These are phyloP conservation scores for Marsdenia floribunda DNA, from an alignment of 257 asterid genomes.

Conservation along the genomic window DNA sequence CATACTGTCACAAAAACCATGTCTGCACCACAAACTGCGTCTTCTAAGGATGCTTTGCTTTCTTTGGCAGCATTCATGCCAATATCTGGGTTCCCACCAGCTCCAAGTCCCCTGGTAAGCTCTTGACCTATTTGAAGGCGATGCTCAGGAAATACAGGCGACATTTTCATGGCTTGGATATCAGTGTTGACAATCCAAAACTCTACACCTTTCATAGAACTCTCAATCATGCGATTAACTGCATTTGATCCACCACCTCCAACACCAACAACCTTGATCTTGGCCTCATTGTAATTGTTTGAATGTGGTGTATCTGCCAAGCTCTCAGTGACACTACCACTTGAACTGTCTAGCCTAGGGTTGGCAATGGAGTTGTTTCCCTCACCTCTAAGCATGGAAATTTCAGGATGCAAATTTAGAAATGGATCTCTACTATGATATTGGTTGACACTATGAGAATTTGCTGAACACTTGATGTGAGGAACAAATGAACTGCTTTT, in stretches of 20 bases:
- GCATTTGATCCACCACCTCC: conserved; percentile 99
- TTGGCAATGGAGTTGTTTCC: conserved; percentile 32
- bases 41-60: conserved; percentile 74
- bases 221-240: conserved; percentile 93
- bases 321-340: conserved; percentile 50
- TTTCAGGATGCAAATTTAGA: conserved; percentile 79
- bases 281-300: conserved; percentile 67
- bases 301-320: conserved; percentile 38
- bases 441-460: conserved; percentile 50
- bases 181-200: conserved; percentile 97
- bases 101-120: conserved; percentile 95
- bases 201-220: conserved; percentile 89
- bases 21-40: conserved; percentile 58
- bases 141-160: conserved; percentile 60
- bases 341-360: conserved; percentile 44
- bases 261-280: conserved; percentile 89
- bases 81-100: conserved; percentile 96
- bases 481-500: conserved; percentile 30
- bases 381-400: conserved; percentile 81
- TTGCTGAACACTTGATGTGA: conserved; percentile 56
- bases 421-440: conserved; percentile 60
- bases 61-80: conserved; percentile 93
- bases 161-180: conserved; percentile 85
- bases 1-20: conserved; percentile 57
- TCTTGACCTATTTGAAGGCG: conserved; percentile 91